Base-by-base conservation (phyloP, 768 basidiomycete species). In the Serendipita sp. region DNA sequence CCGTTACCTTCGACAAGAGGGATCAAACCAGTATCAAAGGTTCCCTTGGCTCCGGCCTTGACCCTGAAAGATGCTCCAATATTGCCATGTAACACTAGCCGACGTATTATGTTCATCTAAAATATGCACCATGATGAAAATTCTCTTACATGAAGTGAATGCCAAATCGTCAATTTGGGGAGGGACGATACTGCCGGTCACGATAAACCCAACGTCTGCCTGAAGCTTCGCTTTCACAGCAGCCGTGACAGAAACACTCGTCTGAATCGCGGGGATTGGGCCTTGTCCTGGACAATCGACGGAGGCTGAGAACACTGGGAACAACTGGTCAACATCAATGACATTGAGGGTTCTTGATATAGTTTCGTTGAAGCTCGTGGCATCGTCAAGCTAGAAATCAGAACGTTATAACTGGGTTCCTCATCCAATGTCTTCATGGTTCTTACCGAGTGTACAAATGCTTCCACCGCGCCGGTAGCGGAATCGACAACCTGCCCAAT, bases 151-250 rank as follows among this genome's bases (percentile, higher is more conserved):
- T 29, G 73, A 69, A 43, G 74, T 70, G 44, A 78, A 55, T 0
- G 71, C 71, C 44, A 79, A 75, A 44, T 74, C 72, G 0, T 68
- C 64, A 3, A 80, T 66, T 31, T 74, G 70, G 0, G 78, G 78
- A 1, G 80, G 81, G 1, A 80, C 63, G 55, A 82, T 70, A 3
- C 77, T 77, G 13, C 81, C 80, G 33, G 64, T 70, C 0, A 75
- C 78, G 3, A 73, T 76, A 4, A 80, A 69, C 11, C 78, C 78
- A 18, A 74, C 75, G 11, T 70, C 62, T 23, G 70, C 66, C 34
- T 68, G 68, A 8, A 72, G 66, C 45, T 68, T 66, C 15, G 67
- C 45, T 16, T 52, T 36, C 15, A 52, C 65, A n/a, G 64, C 68
- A 4, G 67, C 70, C 29, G 46, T 50, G 50, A 46, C 68, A 16